phyloP scores from a whole-genome alignment of 345 rosid genomes.

The Erodium maritimum region DNA sequence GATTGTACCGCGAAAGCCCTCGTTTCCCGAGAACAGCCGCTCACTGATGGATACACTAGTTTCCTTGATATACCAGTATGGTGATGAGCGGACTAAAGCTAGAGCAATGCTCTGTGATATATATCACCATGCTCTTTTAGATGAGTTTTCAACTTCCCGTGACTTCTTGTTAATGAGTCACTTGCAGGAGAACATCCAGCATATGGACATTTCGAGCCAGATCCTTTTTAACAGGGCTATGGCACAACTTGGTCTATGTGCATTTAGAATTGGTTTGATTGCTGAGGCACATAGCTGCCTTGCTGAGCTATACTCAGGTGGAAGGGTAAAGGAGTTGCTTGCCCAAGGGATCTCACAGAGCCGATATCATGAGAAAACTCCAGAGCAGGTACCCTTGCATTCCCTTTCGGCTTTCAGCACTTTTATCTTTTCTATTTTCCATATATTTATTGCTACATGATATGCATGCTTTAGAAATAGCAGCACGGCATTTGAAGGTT shows the following conservation, averaged over 20 bases:
- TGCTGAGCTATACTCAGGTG: slow-evolving; percentile 81
- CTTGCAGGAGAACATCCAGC: slow-evolving; percentile 79
- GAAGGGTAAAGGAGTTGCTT: slow-evolving; percentile 85
- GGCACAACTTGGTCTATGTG: slow-evolving; percentile 97
- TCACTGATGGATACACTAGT: slow-evolving; percentile 78
- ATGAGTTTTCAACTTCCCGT: slow-evolving; percentile 63
- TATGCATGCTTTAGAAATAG: too few relatives aligned
- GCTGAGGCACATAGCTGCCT: slow-evolving; percentile 82
- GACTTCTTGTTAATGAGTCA: slow-evolving; percentile 92
- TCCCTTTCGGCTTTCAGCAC: background rate
- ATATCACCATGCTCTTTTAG: slow-evolving; percentile 75
- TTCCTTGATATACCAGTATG: slow-evolving; percentile 71
- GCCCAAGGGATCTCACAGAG: slow-evolving; percentile 95
- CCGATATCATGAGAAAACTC: slow-evolving; percentile 92
- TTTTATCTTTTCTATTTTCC: background rate
- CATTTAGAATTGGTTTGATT: slow-evolving; percentile 69
- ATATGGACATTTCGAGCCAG: slow-evolving; percentile 84
- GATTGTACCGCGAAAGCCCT: slow-evolving; percentile 76
- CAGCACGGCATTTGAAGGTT: too few relatives aligned
- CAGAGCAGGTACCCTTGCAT: slow-evolving; percentile 55
- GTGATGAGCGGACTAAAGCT: slow-evolving; percentile 96
- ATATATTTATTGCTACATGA: background rate
- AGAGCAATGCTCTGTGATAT: slow-evolving; percentile 98
- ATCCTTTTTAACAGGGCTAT: slow-evolving; percentile 89
- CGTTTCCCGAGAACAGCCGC: slow-evolving; percentile 79